These are phyloP conservation scores for Inga laurina DNA, from an alignment of 306 rosid genomes.

Conservation along the genomic window DNA sequence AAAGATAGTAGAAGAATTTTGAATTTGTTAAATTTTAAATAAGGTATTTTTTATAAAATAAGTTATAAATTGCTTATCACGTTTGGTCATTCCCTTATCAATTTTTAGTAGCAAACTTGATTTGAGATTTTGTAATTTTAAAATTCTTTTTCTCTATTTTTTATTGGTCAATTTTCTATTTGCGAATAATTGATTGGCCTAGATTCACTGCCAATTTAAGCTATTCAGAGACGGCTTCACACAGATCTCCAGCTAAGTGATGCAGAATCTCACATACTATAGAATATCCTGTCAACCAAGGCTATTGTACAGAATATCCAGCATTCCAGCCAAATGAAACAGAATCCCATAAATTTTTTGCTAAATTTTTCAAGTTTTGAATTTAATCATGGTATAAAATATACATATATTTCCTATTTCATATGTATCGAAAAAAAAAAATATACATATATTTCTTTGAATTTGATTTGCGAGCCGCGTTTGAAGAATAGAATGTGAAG, in stretches of 20 bases:
- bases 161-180: not conserved
- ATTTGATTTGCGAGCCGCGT: not conserved
- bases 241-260: not conserved
- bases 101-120: no score
- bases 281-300: not conserved
- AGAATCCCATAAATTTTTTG: not conserved
- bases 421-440: no score
- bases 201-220: not conserved
- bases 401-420: no score
- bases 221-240: not conserved
- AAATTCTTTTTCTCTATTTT: not conserved
- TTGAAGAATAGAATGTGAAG: not conserved
- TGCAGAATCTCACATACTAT: not conserved
- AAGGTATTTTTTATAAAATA: no score
- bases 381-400: no score
- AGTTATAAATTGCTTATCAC: no score
- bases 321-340: not conserved
- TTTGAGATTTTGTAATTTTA: no score
- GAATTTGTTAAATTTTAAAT: no score
- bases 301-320: not conserved
- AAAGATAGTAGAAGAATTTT: no score
- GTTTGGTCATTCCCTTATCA: no score
- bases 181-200: not conserved
- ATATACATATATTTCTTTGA: no score
- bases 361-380: not conserved